Percentiles rank a stretch among this genome's conserved stretches.
Conservation (phyloP, 2,329 filamentous ascomycete genomes). For the Alternaria sp. region DNA sequence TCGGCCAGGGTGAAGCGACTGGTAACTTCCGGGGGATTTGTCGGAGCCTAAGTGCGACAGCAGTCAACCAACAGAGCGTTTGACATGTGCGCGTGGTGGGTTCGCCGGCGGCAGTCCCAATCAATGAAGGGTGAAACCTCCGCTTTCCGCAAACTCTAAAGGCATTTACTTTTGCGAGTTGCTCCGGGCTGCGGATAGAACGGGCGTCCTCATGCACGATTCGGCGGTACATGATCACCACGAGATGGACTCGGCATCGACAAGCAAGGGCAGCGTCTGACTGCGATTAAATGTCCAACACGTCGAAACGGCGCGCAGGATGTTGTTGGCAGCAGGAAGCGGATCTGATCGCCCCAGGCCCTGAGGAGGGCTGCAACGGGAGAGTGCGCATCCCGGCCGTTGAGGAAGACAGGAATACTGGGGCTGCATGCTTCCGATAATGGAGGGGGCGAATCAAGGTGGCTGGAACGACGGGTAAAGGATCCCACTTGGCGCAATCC, state of each 20-base stretch:
- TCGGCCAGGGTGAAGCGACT: not conserved
- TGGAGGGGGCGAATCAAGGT: slow-evolving; percentile 7
- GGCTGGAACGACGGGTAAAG: slow-evolving; percentile 14
- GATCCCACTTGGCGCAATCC: slow-evolving; percentile 13
- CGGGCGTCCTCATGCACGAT: slow-evolving; percentile 5
- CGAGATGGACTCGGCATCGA: not conserved
- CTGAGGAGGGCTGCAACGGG: slow-evolving; percentile 5
- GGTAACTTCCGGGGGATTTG: slow-evolving; percentile 5
- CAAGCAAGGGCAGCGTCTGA: not conserved
- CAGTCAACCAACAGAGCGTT: slow-evolving; percentile 5
- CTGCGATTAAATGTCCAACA: not conserved
- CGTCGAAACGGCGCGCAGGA: slow-evolving; percentile 1
- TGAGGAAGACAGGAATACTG: slow-evolving; percentile 3
- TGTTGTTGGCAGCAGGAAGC: slow-evolving; percentile 6
- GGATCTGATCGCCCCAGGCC: slow-evolving; percentile 12
- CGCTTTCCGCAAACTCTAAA: slow-evolving; percentile 1
- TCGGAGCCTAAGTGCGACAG: not conserved
- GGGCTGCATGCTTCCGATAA: slow-evolving; percentile 8
- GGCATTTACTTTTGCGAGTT: slow-evolving; percentile 8
- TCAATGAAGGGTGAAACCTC: slow-evolving; percentile 15
- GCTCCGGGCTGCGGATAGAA: slow-evolving; percentile 5
- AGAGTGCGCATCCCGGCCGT: slow-evolving; percentile 17
- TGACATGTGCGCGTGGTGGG: slow-evolving; percentile 15
- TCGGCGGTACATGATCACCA: not conserved
- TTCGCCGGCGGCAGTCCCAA: not conserved